Evolutionary conservation across 176 grass and related monocot species (phyloP).

Genomic region (Tillandsia leiboldiana): DNA sequence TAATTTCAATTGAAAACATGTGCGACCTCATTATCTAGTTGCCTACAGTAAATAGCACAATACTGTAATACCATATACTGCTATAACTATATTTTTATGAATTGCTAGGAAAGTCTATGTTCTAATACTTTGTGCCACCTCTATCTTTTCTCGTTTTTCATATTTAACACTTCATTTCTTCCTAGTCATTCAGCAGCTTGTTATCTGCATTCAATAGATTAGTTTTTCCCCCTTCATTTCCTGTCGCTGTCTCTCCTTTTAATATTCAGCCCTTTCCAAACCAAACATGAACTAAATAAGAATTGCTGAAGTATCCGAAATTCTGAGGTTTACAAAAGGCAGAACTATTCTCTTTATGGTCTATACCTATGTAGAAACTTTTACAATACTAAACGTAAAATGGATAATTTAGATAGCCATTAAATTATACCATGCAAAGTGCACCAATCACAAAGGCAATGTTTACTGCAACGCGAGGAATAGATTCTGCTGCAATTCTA

Average conservation of each 20-base stretch:
- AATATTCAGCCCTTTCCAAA: neutral
- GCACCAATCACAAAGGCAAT: conserved; percentile 80
- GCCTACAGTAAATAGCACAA: no score
- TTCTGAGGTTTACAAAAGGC: neutral
- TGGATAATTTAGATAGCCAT: no score
- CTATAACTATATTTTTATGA: no score
- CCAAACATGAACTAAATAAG: neutral
- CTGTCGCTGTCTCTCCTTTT: neutral
- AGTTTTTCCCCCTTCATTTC: neutral
- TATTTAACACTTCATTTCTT: no score
- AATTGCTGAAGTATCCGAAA: neutral
- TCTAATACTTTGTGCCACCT: no score
- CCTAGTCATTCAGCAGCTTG: neutral
- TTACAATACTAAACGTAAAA: neutral
- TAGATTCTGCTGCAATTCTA: conserved; percentile 32
- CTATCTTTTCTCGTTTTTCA: no score
- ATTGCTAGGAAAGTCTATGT: no score
- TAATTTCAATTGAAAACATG: no score
- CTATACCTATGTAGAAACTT: neutral
- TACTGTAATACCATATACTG: no score
- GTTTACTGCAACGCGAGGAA: conserved; percentile 62
- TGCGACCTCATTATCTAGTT: no score
- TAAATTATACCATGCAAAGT: conserved; percentile 67
- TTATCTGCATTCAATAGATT: neutral
- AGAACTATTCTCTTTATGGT: neutral